These are phyloP conservation scores for Phytophthora pistaciae DNA, from an alignment of 352 stramenopile species.

Conservation along the genomic window DNA sequence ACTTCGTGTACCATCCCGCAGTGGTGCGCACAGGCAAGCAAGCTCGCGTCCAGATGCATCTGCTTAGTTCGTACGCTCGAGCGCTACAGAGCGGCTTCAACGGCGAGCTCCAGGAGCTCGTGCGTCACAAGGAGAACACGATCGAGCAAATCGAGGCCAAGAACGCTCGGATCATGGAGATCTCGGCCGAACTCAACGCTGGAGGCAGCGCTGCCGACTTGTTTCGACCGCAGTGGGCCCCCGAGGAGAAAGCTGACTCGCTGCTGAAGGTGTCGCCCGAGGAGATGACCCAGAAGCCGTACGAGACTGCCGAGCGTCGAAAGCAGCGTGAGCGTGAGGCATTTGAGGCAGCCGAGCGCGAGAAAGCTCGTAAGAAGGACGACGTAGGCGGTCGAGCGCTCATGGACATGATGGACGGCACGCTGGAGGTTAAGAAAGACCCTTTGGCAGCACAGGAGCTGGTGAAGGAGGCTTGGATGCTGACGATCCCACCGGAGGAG, in stretches of 20 bases:
- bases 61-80: conserved; percentile 82
- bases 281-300: conserved; percentile 89
- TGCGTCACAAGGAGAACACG: conserved; percentile 78
- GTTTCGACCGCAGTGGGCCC: conserved; percentile 59
- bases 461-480: conserved; percentile 91
- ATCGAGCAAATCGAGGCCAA: conserved; percentile 91
- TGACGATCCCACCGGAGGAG: conserved; percentile 76
- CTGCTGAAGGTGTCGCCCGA: conserved; percentile 72
- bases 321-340: conserved; percentile 53
- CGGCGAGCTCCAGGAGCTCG: conserved; percentile 80
- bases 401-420: conserved; percentile 95
- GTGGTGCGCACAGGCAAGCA: conserved; percentile 85
- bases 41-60: conserved; percentile 86
- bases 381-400: conserved; percentile 84
- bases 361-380: conserved; percentile 74
- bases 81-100: conserved; percentile 86
- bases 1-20: conserved; percentile 90
- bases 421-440: conserved; percentile 92
- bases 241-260: conserved; percentile 71
- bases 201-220: conserved; percentile 33
- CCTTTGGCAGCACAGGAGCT: conserved; percentile 62
- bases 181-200: conserved; percentile 69
- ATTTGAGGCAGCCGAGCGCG: conserved; percentile 28
- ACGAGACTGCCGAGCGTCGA: conserved; percentile 79
- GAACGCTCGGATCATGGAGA: conserved; percentile 91